phyloP scores from a whole-genome alignment of 345 rosid species.

The Eutrema japonicum region DNA sequence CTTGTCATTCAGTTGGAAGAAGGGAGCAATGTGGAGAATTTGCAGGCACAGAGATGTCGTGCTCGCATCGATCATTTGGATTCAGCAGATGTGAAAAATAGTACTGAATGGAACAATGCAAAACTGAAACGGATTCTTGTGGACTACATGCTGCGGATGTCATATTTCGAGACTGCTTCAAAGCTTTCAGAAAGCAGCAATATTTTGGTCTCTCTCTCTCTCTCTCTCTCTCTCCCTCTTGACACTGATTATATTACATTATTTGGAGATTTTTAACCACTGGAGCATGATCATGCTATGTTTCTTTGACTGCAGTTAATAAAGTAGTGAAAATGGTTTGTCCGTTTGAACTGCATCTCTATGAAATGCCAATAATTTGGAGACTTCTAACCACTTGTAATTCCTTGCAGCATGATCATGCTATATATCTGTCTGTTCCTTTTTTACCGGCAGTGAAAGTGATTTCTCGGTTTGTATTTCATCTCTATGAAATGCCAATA shows the following conservation, averaged over 20 bases:
- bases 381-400: background rate
- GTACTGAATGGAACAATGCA: constrained; percentile 74
- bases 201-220: constrained; percentile 57
- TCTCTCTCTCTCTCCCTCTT: constrained; percentile 28
- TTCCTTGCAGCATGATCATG: constrained; percentile 3
- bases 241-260: background rate
- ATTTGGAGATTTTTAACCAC: background rate
- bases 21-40: constrained; percentile 69
- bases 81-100: constrained; percentile 69
- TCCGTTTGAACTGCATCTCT: constrained; percentile 14
- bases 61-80: constrained; percentile 91
- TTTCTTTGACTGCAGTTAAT: background rate
- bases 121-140: constrained; percentile 86
- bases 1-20: constrained; percentile 72
- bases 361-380: constrained; percentile 8
- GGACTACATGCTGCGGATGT: constrained; percentile 94
- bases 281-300: background rate
- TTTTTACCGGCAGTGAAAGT: constrained; percentile 11
- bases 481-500: constrained; percentile 23
- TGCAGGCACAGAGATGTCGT: constrained; percentile 88
- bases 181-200: constrained; percentile 77
- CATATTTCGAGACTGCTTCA: constrained; percentile 76
- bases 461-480: constrained; percentile 9
- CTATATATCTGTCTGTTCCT: background rate
- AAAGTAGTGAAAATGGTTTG: background rate